Evolutionary conservation across 2,329 filamentous ascomycete species (phyloP), one percentile per base, ranked within the genome.

Genomic region (Cladosporium sp.): DNA sequence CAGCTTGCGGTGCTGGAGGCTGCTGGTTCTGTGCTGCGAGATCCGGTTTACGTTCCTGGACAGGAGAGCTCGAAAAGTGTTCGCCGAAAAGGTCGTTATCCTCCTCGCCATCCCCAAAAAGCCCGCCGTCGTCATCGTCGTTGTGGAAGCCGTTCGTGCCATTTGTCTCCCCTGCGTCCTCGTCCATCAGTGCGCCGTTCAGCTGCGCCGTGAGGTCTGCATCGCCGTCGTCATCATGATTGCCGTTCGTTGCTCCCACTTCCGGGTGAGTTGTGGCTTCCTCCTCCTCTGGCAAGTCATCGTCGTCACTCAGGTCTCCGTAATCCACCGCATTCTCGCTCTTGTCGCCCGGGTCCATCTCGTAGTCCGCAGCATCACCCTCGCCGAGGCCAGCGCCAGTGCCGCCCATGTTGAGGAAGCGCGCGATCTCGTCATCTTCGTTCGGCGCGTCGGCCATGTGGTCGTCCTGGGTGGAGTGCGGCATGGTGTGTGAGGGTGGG

Each of bases 251-350:
- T 67, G 69, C 66, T 28, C 50, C 50, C 5, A 28, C 28, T 59
- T 58, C 65, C 7, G 61, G 35, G 35, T 62, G 62, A 44, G 70
- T 57, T 7, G 67, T 69, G 16, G 71, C 71, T 64, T 88, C 85
- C 67, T 91, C 89, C 69, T 95, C 92, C 7, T 95, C 92, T 12
- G 92, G 90, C 8, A 97, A 84, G 69, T 97, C 93, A 75, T 97
- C 93, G 74, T 96, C 93, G 74, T 96, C 93, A 70, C 90, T 90
- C 68, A 98, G 93, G 74, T 97, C 92, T 75, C 91, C 92, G 72
- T 85, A 99, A 75, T 99, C 95, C 68, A 95, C 81, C 49, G 95
- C 95, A 79, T 98, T 91, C 67, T 93, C 93, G 64, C 93, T 94
- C 78, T 99, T 99, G 77, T 92, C 90, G 23, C 84, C 85, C 62